Base-by-base conservation (phyloP, 805 yeast genomes). In the Kuraishia cidri region DNA sequence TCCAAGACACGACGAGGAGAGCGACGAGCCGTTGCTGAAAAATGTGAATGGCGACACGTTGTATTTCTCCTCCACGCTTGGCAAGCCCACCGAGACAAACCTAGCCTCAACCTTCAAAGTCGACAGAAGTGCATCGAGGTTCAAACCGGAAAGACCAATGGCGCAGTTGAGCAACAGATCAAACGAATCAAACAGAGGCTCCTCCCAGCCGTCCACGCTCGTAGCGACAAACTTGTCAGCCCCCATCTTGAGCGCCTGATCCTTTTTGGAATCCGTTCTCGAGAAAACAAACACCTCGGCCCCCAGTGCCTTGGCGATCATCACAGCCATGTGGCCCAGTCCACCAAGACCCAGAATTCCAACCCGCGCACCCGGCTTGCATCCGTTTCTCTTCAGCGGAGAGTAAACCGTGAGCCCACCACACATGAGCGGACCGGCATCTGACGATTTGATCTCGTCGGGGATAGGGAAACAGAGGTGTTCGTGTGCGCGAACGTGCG, bases 381-480 rank as follows among this genome's bases (percentile, higher is more conserved):
- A 50, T 16, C 61, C 62, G 38, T 58, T 58, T 53, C 71, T 60
- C 21, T 54, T 58, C 36, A 69, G 47, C 20, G 75, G 75, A 8
- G 73, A 66, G 48, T 53, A 69, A 9, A 62, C 69, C 4, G 74
- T 69, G 37, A 67, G 51, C 32, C 75, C 75, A 22, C 69, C 75
- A 49, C 74, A 67, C 54, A 69, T 56, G 53, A 68, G 48, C 5
- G 75, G 71, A 6, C 70, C 72, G 24, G 67, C 72, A 29, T 48
- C 59, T 12, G 48, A 46, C 5, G 67, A 52, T 32, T 52, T 53
- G 45, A 68, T 51, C 21, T 39, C 56, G 12, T 64, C 67, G 10
- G 73, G 75, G 34, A 68, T 61, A 10, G 65, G 60, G 53, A 66
- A 66, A 19, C 59, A 56, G 46, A 60, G 58, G 34, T 62, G 60